Evolutionary conservation across 2,329 filamentous ascomycete genomes (phyloP), one percentile per base, ranked within the genome.

Genomic region (Cytospora mali): DNA sequence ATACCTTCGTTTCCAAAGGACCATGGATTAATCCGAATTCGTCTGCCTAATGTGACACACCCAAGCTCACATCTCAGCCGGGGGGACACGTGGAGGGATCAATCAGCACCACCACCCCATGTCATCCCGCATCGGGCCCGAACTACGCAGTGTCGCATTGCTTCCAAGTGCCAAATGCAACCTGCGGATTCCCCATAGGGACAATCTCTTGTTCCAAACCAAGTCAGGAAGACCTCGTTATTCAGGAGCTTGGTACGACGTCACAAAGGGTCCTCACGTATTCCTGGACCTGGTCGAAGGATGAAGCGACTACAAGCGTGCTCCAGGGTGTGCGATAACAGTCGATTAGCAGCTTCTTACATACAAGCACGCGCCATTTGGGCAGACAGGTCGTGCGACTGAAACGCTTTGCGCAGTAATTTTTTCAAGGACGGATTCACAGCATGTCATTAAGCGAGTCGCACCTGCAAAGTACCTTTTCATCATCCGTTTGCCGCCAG

Each of bases 271-370:
- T 52, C 58, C 51, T 55, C 48, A 29, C 21, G 35, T 29, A 42
- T 48, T 25, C 18, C 48, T 60, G 29, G n/a, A 50, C 51, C 58
- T 46, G 49, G 29, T 25, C 31, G 50, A 42, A 62, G 58, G 62
- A 62, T 58, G 58, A 64, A 62, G 62, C 62, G 57, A 64, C 58
- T 35, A 28, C 46, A 56, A 52, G 42, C 59, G 48, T 54, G 11
- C 21, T 35, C 33, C 51, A 54, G 27, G 33, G 5, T 13, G 9
- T 52, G 25, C 25, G 25, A 52, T 29, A 52, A n/a, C 50, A 14
- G 21, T 23, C 5, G 28, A 21, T 33, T 16, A 18, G 23, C 16
- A 31, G 29, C 55, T 39, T 5, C 23, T 50, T 23, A 33, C 39
- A 52, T 39, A n/a, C 51, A 28, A 25, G 49, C 49, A 54, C 35